Conservation (phyloP, 768 basidiomycete genomes). For the Russula compacta region DNA sequence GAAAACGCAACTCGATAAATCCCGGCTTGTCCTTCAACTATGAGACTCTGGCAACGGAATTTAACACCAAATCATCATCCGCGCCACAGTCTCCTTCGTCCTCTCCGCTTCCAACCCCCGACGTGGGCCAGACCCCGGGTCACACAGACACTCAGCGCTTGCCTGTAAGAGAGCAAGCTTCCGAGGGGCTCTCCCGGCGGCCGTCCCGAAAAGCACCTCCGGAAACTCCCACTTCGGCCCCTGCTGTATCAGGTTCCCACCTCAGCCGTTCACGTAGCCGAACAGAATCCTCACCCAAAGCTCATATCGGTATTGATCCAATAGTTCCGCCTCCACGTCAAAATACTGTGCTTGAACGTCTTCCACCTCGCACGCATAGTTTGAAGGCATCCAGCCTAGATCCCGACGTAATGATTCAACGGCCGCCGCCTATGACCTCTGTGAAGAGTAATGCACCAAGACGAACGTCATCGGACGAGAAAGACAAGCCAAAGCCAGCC, state of each 20-base stretch:
- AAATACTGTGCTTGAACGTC: conserved; percentile 14
- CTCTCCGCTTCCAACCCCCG: neutral
- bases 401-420: neutral
- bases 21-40: conserved; percentile 36
- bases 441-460: conserved; percentile 16
- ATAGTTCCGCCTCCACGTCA: conserved; percentile 21
- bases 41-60: conserved; percentile 4
- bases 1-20: conserved; percentile 47
- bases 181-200: neutral
- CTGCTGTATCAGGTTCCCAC: neutral
- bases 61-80: conserved; percentile 4
- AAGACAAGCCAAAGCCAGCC: conserved; percentile 19
- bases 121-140: neutral
- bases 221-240: neutral
- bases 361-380: conserved; percentile 19
- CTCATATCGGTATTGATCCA: conserved; percentile 21
- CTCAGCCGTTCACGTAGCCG: conserved; percentile 2
- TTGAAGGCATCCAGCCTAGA: conserved; percentile 7
- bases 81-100: conserved; percentile 4
- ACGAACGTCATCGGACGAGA: conserved; percentile 24
- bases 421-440: neutral
- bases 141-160: neutral
- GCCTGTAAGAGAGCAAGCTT: neutral
- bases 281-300: neutral
- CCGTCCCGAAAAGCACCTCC: conserved; percentile 1